Conservation (phyloP, 2,329 filamentous ascomycete species). For the Fusarium sambucinum region DNA sequence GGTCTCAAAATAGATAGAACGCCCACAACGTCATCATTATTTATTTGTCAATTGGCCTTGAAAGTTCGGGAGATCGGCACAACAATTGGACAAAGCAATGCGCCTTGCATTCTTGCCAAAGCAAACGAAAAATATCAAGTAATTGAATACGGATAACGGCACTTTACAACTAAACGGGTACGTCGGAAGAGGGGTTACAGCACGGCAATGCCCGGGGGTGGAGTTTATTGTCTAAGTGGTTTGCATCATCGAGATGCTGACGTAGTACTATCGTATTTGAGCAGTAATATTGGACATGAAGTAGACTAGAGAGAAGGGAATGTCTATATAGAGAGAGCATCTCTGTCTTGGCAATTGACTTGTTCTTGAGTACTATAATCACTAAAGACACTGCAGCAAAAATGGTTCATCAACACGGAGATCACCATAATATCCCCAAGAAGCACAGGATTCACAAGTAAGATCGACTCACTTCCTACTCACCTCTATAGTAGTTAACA, state of each 20-base stretch:
- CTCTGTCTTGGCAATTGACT: neutral
- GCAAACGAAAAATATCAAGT: conserved; percentile 12
- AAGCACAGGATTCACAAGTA: conserved; percentile 62
- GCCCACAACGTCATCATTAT: conserved; percentile 38
- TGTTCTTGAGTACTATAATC: neutral
- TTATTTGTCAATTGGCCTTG: conserved; percentile 6
- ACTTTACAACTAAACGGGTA: conserved; percentile 20
- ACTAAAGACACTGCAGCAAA: conserved; percentile 32
- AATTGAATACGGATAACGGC: conserved; percentile 22
- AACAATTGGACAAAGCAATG: neutral
- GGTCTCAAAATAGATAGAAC: conserved; percentile 10
- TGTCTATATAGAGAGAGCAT: neutral
- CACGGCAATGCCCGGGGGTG: conserved; percentile 12
- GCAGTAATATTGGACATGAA: neutral
- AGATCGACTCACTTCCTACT: conserved; percentile 38
- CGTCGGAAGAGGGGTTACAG: conserved; percentile 15
- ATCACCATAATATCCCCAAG: conserved; percentile 64
- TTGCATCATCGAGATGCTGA: conserved; percentile 46
- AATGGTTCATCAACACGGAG: conserved; percentile 64
- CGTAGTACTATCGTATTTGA: conserved; percentile 13
- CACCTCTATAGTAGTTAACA: neutral
- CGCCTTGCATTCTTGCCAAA: conserved; percentile 6
- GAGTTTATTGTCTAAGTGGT: conserved; percentile 11
- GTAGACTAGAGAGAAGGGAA: too few species aligned
- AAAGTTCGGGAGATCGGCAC: conserved; percentile 38